A percentile compares a stretch with the other conserved stretches of the same genome.
Evolutionary conservation across 2,329 filamentous ascomycete genomes (phyloP).

Genomic region (Cercospora nicotianae): DNA sequence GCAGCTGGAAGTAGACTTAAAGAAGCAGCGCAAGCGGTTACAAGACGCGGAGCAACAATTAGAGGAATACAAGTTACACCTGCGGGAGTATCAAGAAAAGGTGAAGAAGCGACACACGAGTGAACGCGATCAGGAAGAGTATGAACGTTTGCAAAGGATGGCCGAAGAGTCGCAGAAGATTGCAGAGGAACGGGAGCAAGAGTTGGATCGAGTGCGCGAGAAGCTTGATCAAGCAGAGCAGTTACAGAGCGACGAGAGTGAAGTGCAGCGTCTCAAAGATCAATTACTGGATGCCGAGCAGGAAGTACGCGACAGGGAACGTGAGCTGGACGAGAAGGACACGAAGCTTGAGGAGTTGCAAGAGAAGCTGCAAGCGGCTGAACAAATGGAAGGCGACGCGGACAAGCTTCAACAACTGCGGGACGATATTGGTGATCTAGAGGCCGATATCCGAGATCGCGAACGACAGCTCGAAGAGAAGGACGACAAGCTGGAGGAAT

Average conservation of each 20-base stretch:
- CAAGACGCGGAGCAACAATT: constrained; percentile 81
- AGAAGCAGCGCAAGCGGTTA: constrained; percentile 81
- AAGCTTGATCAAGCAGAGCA: constrained; percentile 43
- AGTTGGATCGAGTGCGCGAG: constrained; percentile 45
- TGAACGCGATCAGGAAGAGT: constrained; percentile 65
- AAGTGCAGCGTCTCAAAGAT: constrained; percentile 45
- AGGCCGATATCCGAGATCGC: constrained; percentile 54
- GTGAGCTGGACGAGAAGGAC: constrained; percentile 41
- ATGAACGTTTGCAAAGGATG: constrained; percentile 50
- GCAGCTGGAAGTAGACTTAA: constrained; percentile 83
- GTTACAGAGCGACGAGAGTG: constrained; percentile 35
- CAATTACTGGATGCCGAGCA: constrained; percentile 53
- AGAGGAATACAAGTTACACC: constrained; percentile 77
- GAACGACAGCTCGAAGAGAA: constrained; percentile 40
- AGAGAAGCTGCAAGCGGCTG: constrained; percentile 43
- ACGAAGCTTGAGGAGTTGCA: constrained; percentile 54
- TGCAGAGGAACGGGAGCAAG: constrained; percentile 44
- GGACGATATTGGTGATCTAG: constrained; percentile 52
- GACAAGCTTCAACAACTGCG: constrained; percentile 43
- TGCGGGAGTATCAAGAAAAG: constrained; percentile 79
- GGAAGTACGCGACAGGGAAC: constrained; percentile 53
- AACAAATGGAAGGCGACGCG: constrained; percentile 35
- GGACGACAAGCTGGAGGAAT: constrained; percentile 53
- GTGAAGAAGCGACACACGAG: constrained; percentile 71
- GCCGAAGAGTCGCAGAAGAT: constrained; percentile 46